Base-by-base conservation (phyloP, 2,329 filamentous ascomycete species). In the Ceratocystis alfenasii region DNA sequence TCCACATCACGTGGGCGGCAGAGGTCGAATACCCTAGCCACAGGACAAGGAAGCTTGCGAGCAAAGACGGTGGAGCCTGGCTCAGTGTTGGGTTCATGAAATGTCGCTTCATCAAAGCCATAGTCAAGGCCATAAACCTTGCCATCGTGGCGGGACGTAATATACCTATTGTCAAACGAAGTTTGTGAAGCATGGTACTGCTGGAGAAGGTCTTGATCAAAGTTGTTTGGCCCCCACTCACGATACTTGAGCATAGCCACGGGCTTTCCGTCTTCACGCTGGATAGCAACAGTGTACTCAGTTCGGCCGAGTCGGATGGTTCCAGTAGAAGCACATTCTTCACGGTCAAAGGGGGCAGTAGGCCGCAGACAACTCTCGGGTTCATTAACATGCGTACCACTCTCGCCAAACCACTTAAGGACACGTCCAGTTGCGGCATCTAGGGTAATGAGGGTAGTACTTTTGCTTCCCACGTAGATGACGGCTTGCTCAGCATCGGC, bases 141-240 rank as follows among this genome's bases (percentile, higher is more conserved):
- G 53, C 94, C 94, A 70, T 97, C 89, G 71, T 91, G 89, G 70
- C 86, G 86, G 70, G 87, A 90, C 70, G 93, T 93, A 63, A 97
- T 87, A 75, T 97, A 96, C 68, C 88, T 88, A 70, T 89, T 86
- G 74, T 97, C 92, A 73, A 92, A 87, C 0, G 91, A 90, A 10
- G 80, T 77, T 15, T 82, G 83, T 17, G 64, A 59, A 46, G 64
- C 62, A 45, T 66, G 59, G 72, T 97, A 94, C 72, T 97, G 90
- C 62, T 83, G 83, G 71, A 90, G 86, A 5, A 99, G 83, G 73
- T 99, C 94, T 69, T 84, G 84, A 74, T 99, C 93, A 68, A 87
- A 89, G 67, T 88, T 95, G 75, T 99, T 99, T 15, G 92, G 89
- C 0, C 86, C 87, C 94, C 94, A 99, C 74, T 99, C 94, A 10